Percentiles rank a stretch among this genome's conserved stretches.
phyloP scores from a whole-genome alignment of 306 rosid species.

The Adenanthera pavonina region DNA sequence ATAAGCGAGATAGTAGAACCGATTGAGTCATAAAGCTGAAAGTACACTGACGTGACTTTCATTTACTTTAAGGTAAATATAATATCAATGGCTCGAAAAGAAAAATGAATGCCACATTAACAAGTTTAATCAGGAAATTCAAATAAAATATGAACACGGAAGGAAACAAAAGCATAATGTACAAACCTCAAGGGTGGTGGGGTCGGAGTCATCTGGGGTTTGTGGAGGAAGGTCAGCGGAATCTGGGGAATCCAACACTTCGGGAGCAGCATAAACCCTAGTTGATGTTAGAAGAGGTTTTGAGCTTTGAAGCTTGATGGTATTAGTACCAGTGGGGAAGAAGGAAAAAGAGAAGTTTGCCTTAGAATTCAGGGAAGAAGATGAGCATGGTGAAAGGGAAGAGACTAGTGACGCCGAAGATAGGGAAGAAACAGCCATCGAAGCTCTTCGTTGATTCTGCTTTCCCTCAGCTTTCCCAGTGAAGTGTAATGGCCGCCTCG shows the following conservation, averaged over 20 bases:
- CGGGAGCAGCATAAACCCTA: slow-evolving; percentile 67
- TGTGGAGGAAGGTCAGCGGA: slow-evolving; percentile 47
- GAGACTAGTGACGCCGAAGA: slow-evolving; percentile 57
- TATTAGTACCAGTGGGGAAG: slow-evolving; percentile 26
- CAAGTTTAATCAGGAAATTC: background rate
- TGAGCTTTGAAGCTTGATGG: slow-evolving; percentile 47
- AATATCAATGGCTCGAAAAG: background rate
- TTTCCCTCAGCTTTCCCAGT: background rate
- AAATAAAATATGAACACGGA: background rate
- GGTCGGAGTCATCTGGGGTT: slow-evolving; percentile 40
- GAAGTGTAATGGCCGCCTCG: background rate
- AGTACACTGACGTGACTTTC: background rate
- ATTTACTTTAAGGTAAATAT: background rate
- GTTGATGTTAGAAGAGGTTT: slow-evolving; percentile 47
- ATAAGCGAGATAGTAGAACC: background rate
- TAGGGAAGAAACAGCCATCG: slow-evolving; percentile 68
- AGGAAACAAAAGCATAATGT: background rate
- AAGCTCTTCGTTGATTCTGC: slow-evolving; percentile 23
- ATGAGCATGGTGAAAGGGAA: slow-evolving; percentile 44
- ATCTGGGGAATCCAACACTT: slow-evolving; percentile 51
- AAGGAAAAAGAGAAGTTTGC: slow-evolving; percentile 42
- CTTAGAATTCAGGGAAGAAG: slow-evolving; percentile 47
- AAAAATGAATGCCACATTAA: background rate
- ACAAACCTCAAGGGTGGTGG: slow-evolving; percentile 50
- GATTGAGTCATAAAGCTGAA: background rate